These are phyloP conservation scores for Polymyxa betae DNA, from an alignment of 208 protist species.

Conservation along the genomic window DNA sequence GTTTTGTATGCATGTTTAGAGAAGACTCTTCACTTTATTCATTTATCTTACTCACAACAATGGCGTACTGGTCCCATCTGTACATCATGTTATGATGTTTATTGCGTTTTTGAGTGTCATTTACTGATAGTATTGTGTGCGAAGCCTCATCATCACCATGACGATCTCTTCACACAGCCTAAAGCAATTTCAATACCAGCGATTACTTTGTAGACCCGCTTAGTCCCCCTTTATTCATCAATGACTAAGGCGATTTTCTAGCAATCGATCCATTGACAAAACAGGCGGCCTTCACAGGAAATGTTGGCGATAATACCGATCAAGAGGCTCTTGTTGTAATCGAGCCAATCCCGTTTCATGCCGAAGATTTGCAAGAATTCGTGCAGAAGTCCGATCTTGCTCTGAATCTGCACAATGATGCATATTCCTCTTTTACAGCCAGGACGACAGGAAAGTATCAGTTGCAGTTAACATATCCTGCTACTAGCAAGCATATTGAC, in stretches of 20 bases:
- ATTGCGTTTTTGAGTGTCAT: no score
- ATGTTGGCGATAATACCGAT: neutral
- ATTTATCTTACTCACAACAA: no score
- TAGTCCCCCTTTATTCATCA: no score
- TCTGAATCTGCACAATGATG: neutral
- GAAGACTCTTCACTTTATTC: no score
- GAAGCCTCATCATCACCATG: no score
- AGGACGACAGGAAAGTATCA: neutral
- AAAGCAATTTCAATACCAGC: no score
- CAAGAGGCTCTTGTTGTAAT: neutral
- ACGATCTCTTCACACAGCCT: no score
- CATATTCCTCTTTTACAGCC: neutral
- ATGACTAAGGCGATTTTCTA: neutral
- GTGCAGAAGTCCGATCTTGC: neutral
- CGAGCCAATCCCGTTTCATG: neutral
- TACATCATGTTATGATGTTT: no score
- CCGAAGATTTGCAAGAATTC: neutral
- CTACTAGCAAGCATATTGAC: conserved; percentile 13
- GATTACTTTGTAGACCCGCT: no score
- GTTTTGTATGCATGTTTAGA: no score
- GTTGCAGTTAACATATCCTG: neutral
- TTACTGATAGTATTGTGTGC: no score
- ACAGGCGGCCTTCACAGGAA: neutral
- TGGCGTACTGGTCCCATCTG: no score
- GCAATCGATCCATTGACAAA: conserved; percentile 11